Percentiles rank a stretch among this genome's conserved stretches.
Conservation (phyloP, 441 rosid species). For the Pelargonium fulgidum region DNA sequence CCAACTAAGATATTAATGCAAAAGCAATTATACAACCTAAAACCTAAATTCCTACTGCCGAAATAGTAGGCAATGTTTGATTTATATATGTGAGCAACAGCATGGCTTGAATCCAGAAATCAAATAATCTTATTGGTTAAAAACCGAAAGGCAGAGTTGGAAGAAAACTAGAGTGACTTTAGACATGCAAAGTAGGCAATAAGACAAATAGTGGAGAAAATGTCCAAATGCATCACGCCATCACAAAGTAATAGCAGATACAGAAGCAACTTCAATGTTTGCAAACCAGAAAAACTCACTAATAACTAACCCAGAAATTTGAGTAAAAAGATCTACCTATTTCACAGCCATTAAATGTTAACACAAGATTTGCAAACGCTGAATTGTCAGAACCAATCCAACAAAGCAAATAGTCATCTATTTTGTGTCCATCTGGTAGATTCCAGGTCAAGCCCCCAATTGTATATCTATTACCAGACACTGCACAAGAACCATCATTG, state of each 20-base stretch:
- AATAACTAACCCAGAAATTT: background rate
- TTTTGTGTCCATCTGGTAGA: constrained; percentile 46
- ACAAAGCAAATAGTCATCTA: constrained; percentile 62
- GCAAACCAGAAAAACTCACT: background rate
- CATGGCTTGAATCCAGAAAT: background rate
- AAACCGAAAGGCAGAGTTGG: background rate
- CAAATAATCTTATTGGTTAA: background rate
- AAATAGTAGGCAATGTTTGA: background rate
- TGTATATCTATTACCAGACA: constrained; percentile 30
- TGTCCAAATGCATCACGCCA: background rate
- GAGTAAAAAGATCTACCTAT: constrained; percentile 42
- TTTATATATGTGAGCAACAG: background rate
- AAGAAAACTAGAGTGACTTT: background rate
- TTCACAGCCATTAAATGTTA: constrained; percentile 73
- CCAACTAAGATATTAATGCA: background rate
- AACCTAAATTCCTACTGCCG: background rate
- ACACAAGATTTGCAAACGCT: constrained; percentile 72
- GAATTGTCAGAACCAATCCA: constrained; percentile 73
- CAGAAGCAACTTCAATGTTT: background rate
- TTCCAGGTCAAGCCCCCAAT: constrained; percentile 80
- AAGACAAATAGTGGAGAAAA: background rate
- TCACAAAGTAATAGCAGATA: background rate
- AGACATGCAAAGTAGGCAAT: constrained; percentile 3
- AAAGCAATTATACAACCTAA: background rate
- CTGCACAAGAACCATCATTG: constrained; percentile 23